phyloP scores from a whole-genome alignment of 1,284 basidiomycete genomes.

The Abortiporus biennis region DNA sequence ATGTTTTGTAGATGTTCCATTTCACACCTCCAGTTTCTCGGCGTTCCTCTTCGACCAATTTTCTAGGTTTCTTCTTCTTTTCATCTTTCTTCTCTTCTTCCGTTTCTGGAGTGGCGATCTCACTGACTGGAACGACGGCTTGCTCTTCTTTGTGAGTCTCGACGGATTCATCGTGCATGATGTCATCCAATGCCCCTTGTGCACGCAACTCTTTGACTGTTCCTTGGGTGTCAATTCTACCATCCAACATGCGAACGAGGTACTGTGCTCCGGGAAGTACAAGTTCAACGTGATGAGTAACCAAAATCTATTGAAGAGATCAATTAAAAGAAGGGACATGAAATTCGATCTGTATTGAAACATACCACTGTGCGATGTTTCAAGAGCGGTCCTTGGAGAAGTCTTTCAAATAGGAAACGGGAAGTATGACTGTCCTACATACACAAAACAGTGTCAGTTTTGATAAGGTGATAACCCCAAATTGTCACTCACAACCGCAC shows the following conservation, averaged over 20 bases:
- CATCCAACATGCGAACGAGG: conserved; percentile 69
- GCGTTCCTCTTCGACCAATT: conserved; percentile 65
- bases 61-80: conserved; percentile 48
- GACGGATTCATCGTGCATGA: conserved; percentile 37
- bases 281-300: conserved; percentile 73
- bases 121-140: conserved; percentile 25
- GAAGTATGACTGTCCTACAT: conserved; percentile 72
- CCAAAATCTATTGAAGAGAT: conserved; percentile 40
- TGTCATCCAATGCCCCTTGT: conserved; percentile 52
- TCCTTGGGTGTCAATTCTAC: conserved; percentile 66
- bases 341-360: conserved; percentile 9
- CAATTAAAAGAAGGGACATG: no score
- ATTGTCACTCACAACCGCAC: conserved; percentile 50
- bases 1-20: conserved; percentile 74
- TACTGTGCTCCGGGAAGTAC: conserved; percentile 66
- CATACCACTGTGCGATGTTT: conserved; percentile 63
- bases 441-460: background rate
- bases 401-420: conserved; percentile 57
- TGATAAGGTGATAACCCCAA: background rate
- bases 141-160: conserved; percentile 26
- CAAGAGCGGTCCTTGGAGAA: conserved; percentile 59
- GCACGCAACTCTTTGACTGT: conserved; percentile 52
- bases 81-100: conserved; percentile 13
- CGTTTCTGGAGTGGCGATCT: conserved; percentile 21
- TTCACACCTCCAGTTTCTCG: conserved; percentile 73